A percentile compares a stretch with the other conserved stretches of the same genome.
These are phyloP conservation scores for Theobroma cacao DNA, from an alignment of 345 rosid genomes.

Conservation along the genomic window DNA sequence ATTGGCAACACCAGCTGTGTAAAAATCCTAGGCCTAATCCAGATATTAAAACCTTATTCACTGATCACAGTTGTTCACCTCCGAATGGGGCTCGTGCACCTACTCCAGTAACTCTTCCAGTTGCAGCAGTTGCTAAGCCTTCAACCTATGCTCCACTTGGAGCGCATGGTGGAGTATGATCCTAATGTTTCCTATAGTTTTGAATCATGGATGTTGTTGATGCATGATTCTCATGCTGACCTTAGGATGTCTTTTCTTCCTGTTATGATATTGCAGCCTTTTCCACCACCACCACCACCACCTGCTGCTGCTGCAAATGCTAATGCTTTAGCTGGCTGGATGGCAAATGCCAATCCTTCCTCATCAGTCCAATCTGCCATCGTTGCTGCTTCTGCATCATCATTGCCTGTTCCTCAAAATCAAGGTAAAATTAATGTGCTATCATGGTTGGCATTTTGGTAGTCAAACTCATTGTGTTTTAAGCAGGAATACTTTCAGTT, in stretches of 20 bases:
- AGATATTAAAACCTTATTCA: slow-evolving; percentile 66
- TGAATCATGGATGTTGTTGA: background rate
- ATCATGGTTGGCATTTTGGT: background rate
- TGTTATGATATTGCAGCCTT: slow-evolving; percentile 38
- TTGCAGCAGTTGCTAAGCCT: slow-evolving; percentile 58
- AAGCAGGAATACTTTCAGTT: background rate
- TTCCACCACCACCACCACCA: slow-evolving; percentile 56
- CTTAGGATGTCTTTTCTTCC: slow-evolving; percentile 4
- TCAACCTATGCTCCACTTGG: slow-evolving; percentile 50
- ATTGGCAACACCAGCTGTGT: slow-evolving; percentile 81
- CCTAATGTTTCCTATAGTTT: background rate
- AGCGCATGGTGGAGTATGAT: slow-evolving; percentile 52
- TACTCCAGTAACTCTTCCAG: slow-evolving; percentile 54
- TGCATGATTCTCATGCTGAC: slow-evolving; percentile 1
- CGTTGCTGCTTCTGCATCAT: slow-evolving; percentile 55
- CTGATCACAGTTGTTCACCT: slow-evolving; percentile 59
- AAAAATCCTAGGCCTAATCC: slow-evolving; percentile 71
- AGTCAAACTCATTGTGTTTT: background rate
- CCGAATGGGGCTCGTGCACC: slow-evolving; percentile 62
- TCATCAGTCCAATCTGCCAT: slow-evolving; percentile 73
- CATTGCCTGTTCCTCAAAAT: slow-evolving; percentile 49
- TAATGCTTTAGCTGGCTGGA: slow-evolving; percentile 66
- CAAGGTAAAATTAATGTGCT: slow-evolving; percentile 42
- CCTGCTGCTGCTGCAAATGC: slow-evolving; percentile 59
- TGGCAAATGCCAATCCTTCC: slow-evolving; percentile 68